A percentile compares a stretch with the other conserved stretches of the same genome.
Evolutionary conservation across 1,284 basidiomycete genomes (phyloP).

Genomic region (Rhodotorula glutinis): DNA sequence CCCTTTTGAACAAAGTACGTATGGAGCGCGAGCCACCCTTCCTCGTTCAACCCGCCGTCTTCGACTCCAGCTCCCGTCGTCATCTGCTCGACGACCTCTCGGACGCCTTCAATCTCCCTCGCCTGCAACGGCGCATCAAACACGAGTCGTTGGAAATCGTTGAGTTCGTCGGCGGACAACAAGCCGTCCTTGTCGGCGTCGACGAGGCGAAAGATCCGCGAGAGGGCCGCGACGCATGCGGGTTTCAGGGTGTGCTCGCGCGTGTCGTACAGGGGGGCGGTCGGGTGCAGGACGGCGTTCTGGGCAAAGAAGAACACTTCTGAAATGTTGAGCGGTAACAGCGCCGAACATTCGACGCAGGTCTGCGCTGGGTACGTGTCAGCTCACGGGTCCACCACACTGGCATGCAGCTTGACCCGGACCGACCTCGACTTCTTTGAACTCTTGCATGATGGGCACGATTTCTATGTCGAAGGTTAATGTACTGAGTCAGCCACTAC

Average conservation of each 20-base stretch:
- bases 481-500: accelerated
- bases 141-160: slow-evolving; percentile 82
- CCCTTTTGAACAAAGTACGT: slow-evolving; percentile 97
- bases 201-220: slow-evolving; percentile 93
- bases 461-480: slow-evolving; percentile 57
- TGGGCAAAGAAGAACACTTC: slow-evolving; percentile 99
- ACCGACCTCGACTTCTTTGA: slow-evolving; percentile 65
- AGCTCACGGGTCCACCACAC: not conserved
- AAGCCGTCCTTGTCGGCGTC: slow-evolving; percentile 92
- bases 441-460: slow-evolving; percentile 91
- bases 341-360: slow-evolving; percentile 93
- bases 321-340: slow-evolving; percentile 83
- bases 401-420: not conserved
- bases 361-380: slow-evolving; percentile 56
- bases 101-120: slow-evolving; percentile 73
- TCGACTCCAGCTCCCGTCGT: slow-evolving; percentile 60
- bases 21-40: slow-evolving; percentile 90
- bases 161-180: slow-evolving; percentile 83
- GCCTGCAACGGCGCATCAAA: slow-evolving; percentile 69
- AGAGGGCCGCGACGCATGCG: slow-evolving; percentile 80
- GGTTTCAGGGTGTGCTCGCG: slow-evolving; percentile 93
- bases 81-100: slow-evolving; percentile 40
- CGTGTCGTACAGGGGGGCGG: slow-evolving; percentile 94
- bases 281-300: slow-evolving; percentile 95
- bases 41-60: slow-evolving; percentile 79